phyloP scores from a whole-genome alignment of 2,329 filamentous ascomycete genomes.

The Didymosphaeria variabile region DNA sequence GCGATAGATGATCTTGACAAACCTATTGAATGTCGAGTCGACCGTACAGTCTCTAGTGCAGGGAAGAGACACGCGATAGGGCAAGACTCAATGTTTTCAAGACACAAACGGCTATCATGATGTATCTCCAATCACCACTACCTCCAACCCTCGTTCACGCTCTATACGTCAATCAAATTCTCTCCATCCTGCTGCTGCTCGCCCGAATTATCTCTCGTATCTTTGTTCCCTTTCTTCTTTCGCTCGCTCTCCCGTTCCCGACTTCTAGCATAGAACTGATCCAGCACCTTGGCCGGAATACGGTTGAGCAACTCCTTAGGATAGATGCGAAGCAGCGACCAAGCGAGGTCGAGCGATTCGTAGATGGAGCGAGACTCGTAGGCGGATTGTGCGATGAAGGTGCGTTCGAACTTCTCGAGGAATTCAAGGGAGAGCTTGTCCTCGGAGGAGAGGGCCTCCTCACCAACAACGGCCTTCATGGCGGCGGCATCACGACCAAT shows the following conservation, averaged over 20 bases:
- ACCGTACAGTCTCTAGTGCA: no score
- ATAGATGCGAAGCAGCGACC: conserved; percentile 96
- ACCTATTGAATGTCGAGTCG: no score
- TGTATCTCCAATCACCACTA: conserved; percentile 13
- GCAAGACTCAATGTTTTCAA: conserved; percentile 5
- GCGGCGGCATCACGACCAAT: conserved; percentile 97
- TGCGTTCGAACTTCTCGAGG: conserved; percentile 96
- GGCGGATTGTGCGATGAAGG: conserved; percentile 89
- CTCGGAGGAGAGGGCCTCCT: conserved; percentile 93
- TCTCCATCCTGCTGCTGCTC: conserved; percentile 45
- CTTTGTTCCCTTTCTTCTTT: conserved; percentile 53
- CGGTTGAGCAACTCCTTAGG: conserved; percentile 98
- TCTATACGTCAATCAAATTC: conserved; percentile 52
- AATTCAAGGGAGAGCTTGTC: conserved; percentile 99
- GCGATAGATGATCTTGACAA: no score
- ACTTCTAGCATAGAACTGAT: conserved; percentile 60
- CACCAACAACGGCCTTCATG: conserved; percentile 99
- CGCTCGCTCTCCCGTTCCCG: conserved; percentile 43
- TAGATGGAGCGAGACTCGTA: conserved; percentile 93
- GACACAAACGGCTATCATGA: conserved; percentile 12
- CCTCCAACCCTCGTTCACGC: neutral
- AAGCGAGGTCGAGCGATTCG: conserved; percentile 94
- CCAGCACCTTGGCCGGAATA: conserved; percentile 63
- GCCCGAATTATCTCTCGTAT: conserved; percentile 55
- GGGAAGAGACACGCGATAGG: no score